These are phyloP conservation scores for Verticillium klebahnii DNA, from an alignment of 2,329 filamentous ascomycete genomes.

Conservation along the genomic window DNA sequence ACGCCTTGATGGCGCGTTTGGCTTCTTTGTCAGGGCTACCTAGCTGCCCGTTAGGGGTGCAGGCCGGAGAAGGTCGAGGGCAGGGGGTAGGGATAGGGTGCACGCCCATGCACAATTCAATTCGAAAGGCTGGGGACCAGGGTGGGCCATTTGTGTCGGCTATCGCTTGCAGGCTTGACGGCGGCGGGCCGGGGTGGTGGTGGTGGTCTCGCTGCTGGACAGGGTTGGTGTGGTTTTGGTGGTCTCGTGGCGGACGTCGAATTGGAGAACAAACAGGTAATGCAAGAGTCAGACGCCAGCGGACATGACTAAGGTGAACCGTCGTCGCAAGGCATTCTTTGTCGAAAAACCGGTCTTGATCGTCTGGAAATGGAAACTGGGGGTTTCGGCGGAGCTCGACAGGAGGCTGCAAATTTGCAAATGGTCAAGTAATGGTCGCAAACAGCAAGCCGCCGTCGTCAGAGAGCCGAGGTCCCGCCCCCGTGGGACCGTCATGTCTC, in stretches of 20 bases:
- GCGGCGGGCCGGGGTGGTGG: background rate
- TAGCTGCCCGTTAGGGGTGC: background rate
- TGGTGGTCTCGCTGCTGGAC: background rate
- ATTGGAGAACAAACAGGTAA: background rate
- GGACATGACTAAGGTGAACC: background rate
- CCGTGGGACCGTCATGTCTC: background rate
- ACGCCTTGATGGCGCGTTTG: background rate
- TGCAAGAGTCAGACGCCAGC: background rate
- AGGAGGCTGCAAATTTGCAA: background rate
- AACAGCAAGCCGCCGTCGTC: background rate
- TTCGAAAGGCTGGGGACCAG: background rate
- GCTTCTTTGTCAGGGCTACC: background rate
- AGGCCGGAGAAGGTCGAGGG: background rate
- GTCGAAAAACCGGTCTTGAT: background rate
- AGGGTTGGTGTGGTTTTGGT: background rate
- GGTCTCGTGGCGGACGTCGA: background rate
- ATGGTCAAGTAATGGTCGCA: background rate
- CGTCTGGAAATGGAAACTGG: background rate
- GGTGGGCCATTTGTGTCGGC: background rate
- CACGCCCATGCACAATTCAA: background rate
- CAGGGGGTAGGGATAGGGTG: background rate
- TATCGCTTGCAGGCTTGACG: background rate
- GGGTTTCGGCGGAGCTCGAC: background rate
- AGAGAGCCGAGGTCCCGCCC: background rate
- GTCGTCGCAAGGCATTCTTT: background rate